Percentiles rank a stretch among this genome's conserved stretches.
Evolutionary conservation across 805 yeast species (phyloP).

Genomic region (Starmerella gropengiesseri): DNA sequence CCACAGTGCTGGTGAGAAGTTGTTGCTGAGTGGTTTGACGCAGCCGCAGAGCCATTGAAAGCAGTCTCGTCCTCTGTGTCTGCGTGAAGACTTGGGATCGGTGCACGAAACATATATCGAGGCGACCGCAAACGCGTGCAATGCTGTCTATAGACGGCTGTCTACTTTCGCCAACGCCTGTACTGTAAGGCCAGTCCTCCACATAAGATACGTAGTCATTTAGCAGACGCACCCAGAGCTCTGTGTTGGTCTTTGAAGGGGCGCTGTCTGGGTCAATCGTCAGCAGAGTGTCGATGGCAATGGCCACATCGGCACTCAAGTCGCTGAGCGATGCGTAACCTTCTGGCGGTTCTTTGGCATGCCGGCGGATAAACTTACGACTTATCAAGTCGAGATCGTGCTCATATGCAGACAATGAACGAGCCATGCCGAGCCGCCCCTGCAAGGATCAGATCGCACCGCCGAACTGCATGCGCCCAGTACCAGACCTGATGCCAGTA

Average conservation of each 20-base stretch:
- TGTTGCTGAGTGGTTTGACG: conserved; percentile 8
- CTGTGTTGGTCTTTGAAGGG: neutral
- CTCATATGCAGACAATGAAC: neutral
- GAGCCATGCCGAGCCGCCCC: neutral
- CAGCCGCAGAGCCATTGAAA: conserved; percentile 12
- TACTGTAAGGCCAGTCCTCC: conserved; percentile 16
- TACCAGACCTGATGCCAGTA: too few species aligned
- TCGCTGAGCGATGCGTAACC: conserved; percentile 3
- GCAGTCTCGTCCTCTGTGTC: conserved; percentile 13
- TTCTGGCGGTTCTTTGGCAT: conserved; percentile 1
- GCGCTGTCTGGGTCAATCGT: neutral
- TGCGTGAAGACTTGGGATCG: conserved; percentile 7
- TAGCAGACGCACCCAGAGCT: conserved; percentile 12
- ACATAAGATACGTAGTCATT: conserved; percentile 7
- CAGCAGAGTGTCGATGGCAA: neutral
- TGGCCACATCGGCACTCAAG: conserved; percentile 6
- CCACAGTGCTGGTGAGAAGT: conserved; percentile 3
- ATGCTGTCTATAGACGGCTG: neutral
- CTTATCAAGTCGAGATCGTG: conserved; percentile 5
- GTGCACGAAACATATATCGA: neutral
- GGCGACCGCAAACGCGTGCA: conserved; percentile 1
- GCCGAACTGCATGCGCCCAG: too few species aligned
- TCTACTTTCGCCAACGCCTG: neutral
- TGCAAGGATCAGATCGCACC: neutral
- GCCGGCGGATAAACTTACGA: conserved; percentile 9